These are phyloP conservation scores for Rhodotorula sp. DNA, from an alignment of 1,284 basidiomycete species.

Conservation along the genomic window DNA sequence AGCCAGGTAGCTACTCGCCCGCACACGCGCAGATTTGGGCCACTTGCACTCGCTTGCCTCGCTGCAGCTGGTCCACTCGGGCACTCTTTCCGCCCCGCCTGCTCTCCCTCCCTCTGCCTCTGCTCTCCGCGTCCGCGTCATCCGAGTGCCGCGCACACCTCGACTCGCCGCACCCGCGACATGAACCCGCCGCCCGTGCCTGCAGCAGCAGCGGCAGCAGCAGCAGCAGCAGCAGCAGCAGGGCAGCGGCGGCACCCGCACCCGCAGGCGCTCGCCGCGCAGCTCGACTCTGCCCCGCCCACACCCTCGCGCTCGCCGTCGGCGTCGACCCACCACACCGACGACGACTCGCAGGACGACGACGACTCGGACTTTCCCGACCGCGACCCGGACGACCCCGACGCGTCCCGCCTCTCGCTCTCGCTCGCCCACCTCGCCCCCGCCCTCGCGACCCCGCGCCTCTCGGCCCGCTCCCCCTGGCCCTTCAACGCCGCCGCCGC, in stretches of 20 bases:
- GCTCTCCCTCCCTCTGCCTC: not conserved
- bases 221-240: not conserved
- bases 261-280: conserved; percentile 4
- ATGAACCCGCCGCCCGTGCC: no score
- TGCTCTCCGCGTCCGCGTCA: not conserved
- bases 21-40: no score
- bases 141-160: not conserved
- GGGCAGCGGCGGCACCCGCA: not conserved
- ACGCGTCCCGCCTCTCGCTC: conserved; percentile 13
- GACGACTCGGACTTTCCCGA: conserved; percentile 33
- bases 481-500: conserved; percentile 25
- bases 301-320: conserved; percentile 45
- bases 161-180: not conserved
- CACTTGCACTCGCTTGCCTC: no score
- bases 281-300: conserved; percentile 11
- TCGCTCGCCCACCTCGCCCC: conserved; percentile 18
- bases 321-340: conserved; percentile 36
- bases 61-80: no score
- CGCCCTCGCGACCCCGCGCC: conserved; percentile 43
- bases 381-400: conserved; percentile 19
- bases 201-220: not conserved
- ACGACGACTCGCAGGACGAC: conserved; percentile 36
- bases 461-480: conserved; percentile 31
- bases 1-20: no score
- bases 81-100: no score